These are phyloP conservation scores for Penicillium manginii DNA, from an alignment of 495 filamentous ascomycete genomes.

Conservation along the genomic window DNA sequence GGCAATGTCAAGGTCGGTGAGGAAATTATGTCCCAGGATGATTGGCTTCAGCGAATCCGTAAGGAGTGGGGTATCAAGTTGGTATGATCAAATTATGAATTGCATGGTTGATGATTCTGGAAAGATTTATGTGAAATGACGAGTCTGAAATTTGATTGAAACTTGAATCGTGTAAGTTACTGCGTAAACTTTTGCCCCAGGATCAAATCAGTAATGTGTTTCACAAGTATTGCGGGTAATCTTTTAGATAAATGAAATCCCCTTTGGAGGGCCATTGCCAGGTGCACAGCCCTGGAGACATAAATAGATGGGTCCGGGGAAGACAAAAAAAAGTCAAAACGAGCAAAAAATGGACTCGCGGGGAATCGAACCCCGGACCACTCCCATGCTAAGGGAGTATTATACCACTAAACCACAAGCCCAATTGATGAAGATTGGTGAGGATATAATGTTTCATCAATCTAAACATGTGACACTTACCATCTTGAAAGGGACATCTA, in stretches of 20 bases:
- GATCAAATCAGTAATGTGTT: too few relatives aligned
- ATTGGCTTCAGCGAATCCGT: slow-evolving; percentile 32
- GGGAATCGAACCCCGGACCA: slow-evolving; percentile 64
- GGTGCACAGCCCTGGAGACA: too few relatives aligned
- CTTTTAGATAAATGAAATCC: too few relatives aligned
- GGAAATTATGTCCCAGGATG: slow-evolving; percentile 36
- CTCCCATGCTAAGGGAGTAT: slow-evolving; percentile 53
- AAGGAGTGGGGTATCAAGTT: slow-evolving; percentile 10
- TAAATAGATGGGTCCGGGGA: too few relatives aligned
- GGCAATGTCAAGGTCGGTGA: slow-evolving; percentile 35
- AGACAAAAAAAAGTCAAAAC: slow-evolving; percentile 30
- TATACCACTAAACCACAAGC: slow-evolving; percentile 54
- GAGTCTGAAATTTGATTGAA: neutral
- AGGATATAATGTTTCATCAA: too few relatives aligned
- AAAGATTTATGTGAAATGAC: neutral
- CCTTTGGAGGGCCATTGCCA: too few relatives aligned
- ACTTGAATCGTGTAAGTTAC: too few relatives aligned
- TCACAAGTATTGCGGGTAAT: too few relatives aligned
- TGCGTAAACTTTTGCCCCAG: too few relatives aligned
- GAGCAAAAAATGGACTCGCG: slow-evolving; percentile 47
- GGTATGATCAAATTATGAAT: neutral
- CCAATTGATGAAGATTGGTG: too few relatives aligned
- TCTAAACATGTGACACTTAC: too few relatives aligned
- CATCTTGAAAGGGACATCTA: too few relatives aligned
- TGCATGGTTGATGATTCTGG: neutral